A percentile compares a stretch with the other conserved stretches of the same genome.
These are phyloP conservation scores for Nicotiana obtusifolia DNA, from an alignment of 257 asterid species.

Conservation along the genomic window DNA sequence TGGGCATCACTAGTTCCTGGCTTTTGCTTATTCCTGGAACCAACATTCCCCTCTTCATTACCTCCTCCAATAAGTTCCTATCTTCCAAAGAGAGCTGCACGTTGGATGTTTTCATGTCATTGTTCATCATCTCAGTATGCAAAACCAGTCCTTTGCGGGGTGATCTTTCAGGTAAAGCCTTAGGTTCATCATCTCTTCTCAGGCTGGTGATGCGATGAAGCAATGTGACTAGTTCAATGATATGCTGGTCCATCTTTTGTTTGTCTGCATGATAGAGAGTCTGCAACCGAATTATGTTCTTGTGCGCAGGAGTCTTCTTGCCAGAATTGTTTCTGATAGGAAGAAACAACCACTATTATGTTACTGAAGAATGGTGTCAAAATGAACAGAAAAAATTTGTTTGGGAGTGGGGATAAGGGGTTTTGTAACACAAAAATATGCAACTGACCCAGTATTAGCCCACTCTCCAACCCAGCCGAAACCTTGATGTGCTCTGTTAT, in stretches of 20 bases:
- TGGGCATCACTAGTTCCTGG: constrained; percentile 52
- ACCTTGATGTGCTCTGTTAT: constrained; percentile 89
- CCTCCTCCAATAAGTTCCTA: constrained; percentile 58
- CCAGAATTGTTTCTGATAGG: constrained; percentile 65
- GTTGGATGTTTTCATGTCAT: constrained; percentile 1
- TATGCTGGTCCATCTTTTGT: constrained; percentile 50
- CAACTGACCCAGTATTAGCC: constrained; percentile 90
- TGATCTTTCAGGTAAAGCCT: constrained; percentile 43
- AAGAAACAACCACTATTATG: background rate
- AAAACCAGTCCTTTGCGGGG: constrained; percentile 34
- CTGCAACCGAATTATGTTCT: constrained; percentile 65
- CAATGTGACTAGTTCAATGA: constrained; percentile 71
- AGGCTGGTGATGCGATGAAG: constrained; percentile 72
- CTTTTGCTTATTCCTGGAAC: constrained; percentile 73
- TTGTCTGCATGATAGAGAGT: constrained; percentile 88
- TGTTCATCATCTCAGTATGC: background rate
- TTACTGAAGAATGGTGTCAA: background rate
- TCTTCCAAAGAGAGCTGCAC: constrained; percentile 60
- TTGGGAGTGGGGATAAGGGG: background rate
- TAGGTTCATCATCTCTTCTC: constrained; percentile 46
- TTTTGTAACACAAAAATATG: background rate
- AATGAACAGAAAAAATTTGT: background rate
- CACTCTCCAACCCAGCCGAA: constrained; percentile 99
- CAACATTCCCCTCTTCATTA: constrained; percentile 50
- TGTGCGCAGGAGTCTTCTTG: constrained; percentile 39